Percentiles rank a stretch among this genome's conserved stretches.
phyloP scores from a whole-genome alignment of 805 yeast species.

The Zygotorulaspora danielsina region DNA sequence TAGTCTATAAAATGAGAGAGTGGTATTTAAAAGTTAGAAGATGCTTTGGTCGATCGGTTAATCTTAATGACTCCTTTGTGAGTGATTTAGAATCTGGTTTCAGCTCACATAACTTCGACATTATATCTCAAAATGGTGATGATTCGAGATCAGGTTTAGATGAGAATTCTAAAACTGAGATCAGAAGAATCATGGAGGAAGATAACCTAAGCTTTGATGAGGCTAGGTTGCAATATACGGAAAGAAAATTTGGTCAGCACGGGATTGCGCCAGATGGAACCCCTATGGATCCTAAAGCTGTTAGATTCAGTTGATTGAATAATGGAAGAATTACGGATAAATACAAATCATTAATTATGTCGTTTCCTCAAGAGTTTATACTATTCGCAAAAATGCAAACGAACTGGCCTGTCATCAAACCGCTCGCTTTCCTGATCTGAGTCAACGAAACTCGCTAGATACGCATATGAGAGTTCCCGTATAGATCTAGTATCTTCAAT shows the following conservation, averaged over 20 bases:
- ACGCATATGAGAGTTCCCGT: constrained; percentile 38
- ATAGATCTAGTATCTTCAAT: constrained; percentile 4
- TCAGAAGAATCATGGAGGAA: constrained; percentile 51
- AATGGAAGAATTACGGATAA: too few species aligned
- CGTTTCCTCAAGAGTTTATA: background rate
- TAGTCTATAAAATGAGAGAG: constrained; percentile 18
- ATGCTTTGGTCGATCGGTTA: constrained; percentile 25
- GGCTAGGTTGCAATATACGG: constrained; percentile 56
- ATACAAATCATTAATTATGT: too few species aligned
- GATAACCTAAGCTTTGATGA: constrained; percentile 57
- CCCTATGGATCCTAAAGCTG: constrained; percentile 63
- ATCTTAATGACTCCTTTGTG: constrained; percentile 35
- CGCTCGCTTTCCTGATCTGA: constrained; percentile 10
- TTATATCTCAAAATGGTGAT: constrained; percentile 42
- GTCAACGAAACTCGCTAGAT: constrained; percentile 37
- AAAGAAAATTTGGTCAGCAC: constrained; percentile 43
- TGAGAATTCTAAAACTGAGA: constrained; percentile 47
- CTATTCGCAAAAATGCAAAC: constrained; percentile 14
- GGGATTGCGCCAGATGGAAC: constrained; percentile 61
- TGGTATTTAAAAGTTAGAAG: constrained; percentile 20
- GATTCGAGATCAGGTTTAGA: constrained; percentile 65
- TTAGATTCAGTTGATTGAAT: constrained; percentile 38
- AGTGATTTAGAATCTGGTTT: constrained; percentile 58
- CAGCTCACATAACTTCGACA: constrained; percentile 54
- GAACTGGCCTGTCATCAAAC: constrained; percentile 20